Conservation (phyloP, 2,329 filamentous ascomycete genomes). For the Ascosphaera apis region DNA sequence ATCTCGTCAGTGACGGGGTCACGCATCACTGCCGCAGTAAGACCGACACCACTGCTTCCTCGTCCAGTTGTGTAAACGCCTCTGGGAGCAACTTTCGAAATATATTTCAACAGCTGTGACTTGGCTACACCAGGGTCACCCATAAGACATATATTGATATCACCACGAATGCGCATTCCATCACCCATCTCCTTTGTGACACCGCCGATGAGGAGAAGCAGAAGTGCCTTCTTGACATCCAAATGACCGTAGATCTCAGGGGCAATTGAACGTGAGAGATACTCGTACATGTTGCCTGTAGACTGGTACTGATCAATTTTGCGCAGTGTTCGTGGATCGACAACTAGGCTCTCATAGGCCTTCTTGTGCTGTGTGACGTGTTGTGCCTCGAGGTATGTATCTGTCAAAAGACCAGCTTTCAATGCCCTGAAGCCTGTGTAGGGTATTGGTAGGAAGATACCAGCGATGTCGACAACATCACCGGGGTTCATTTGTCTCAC, state of each 20-base stretch:
- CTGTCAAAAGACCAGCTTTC: conserved; percentile 81
- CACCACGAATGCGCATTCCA: conserved; percentile 95
- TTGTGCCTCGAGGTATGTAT: conserved; percentile 92
- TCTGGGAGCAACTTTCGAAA: conserved; percentile 88
- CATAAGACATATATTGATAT: conserved; percentile 98
- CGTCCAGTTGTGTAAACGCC: conserved; percentile 69
- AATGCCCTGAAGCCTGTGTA: conserved; percentile 99
- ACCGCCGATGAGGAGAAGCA: conserved; percentile 87
- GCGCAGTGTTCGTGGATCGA: conserved; percentile 56
- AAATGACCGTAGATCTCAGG: conserved; percentile 93
- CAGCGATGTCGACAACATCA: conserved; percentile 79
- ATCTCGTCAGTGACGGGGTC: conserved; percentile 62
- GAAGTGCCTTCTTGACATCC: conserved; percentile 91
- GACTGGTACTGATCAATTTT: conserved; percentile 70
- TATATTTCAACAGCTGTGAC: conserved; percentile 94
- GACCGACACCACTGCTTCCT: conserved; percentile 58
- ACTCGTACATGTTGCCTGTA: conserved; percentile 84
- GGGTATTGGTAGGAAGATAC: conserved; percentile 88
- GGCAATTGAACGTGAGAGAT: conserved; percentile 83
- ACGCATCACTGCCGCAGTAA: conserved; percentile 60
- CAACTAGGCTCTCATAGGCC: conserved; percentile 75
- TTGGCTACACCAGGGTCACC: conserved; percentile 99
- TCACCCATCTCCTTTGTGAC: conserved; percentile 94
- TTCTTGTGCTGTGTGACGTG: conserved; percentile 92
- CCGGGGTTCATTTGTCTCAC: conserved; percentile 78